Conservation (phyloP, 163 green algal genomes). For the Smithsoniella earleae region DNA sequence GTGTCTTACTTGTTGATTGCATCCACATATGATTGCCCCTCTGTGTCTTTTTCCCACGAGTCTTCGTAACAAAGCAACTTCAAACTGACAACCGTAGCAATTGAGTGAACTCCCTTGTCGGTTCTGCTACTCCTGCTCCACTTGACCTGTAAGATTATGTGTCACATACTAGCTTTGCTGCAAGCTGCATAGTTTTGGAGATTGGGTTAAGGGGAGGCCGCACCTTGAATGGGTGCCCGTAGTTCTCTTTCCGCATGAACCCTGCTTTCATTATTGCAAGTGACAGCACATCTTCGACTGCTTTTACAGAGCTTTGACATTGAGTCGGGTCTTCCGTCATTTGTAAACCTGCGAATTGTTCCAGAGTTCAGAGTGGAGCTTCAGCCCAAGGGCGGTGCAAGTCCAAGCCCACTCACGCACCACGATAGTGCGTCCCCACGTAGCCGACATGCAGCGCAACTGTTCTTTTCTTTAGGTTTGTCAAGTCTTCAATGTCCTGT, state of each 20-base stretch:
- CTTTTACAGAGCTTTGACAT: conserved; percentile 1
- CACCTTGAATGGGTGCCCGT: not conserved
- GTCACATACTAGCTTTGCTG: too few species aligned
- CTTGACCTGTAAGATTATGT: too few species aligned
- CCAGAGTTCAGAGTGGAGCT: not conserved
- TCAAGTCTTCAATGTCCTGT: conserved; percentile 8
- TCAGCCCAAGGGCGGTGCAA: not conserved
- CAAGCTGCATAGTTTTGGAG: too few species aligned
- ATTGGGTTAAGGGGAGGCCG: too few species aligned
- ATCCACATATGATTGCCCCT: conserved; percentile 47
- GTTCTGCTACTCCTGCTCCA: conserved; percentile 69
- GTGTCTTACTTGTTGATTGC: conserved; percentile 39
- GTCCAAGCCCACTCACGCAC: not conserved
- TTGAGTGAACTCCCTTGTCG: conserved; percentile 77
- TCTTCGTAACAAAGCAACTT: conserved; percentile 42
- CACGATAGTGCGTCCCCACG: conserved; percentile 4
- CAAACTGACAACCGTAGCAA: conserved; percentile 49
- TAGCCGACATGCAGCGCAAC: conserved; percentile 13
- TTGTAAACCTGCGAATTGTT: not conserved
- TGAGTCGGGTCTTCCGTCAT: conserved; percentile 12
- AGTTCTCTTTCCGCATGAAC: conserved; percentile 28
- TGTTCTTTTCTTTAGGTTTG: not conserved
- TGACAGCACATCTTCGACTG: not conserved
- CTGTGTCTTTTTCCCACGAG: conserved; percentile 47
- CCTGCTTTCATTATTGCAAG: conserved; percentile 28